These are phyloP conservation scores for Maudiozyma humilis DNA, from an alignment of 1,139 yeast species.

Conservation along the genomic window DNA sequence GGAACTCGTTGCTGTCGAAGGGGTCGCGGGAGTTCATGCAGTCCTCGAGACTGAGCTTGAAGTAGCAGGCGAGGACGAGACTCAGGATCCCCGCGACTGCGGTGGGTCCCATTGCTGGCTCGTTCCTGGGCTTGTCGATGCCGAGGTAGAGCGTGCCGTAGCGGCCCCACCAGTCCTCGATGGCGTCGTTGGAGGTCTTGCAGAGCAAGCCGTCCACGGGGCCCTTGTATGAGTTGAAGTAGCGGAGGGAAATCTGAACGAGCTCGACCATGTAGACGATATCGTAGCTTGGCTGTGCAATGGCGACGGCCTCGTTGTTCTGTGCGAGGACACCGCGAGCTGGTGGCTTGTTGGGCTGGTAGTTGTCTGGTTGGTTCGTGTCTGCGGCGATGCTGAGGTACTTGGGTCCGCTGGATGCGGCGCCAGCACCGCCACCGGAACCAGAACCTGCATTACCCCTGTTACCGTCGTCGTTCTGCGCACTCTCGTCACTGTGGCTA, in stretches of 20 bases:
- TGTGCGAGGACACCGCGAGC: not conserved
- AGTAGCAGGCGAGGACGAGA: slow-evolving; percentile 55
- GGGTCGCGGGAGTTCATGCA: slow-evolving; percentile 84
- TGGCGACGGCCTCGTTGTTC: not conserved
- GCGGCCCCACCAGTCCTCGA: slow-evolving; percentile 73
- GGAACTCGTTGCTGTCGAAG: slow-evolving; percentile 60
- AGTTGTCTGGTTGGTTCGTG: slow-evolving; percentile 2
- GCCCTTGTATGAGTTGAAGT: slow-evolving; percentile 58
- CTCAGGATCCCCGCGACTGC: slow-evolving; percentile 58
- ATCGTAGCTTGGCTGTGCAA: slow-evolving; percentile 13
- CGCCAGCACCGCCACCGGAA: not conserved
- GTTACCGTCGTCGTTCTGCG: too few relatives aligned
- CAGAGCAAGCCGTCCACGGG: slow-evolving; percentile 79
- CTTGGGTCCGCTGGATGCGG: not conserved
- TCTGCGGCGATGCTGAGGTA: not conserved
- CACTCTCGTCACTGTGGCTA: not conserved
- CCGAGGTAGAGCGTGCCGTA: slow-evolving; percentile 57
- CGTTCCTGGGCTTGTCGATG: slow-evolving; percentile 34
- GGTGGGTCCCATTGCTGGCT: slow-evolving; percentile 52
- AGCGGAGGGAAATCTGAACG: slow-evolving; percentile 67
- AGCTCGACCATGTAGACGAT: slow-evolving; percentile 66
- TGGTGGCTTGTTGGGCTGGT: not conserved
- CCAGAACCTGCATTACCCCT: not conserved
- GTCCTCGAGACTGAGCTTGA: slow-evolving; percentile 60
- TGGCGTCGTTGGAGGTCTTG: slow-evolving; percentile 63